phyloP scores from a whole-genome alignment of 2,329 filamentous ascomycete genomes.

The Metarhizium anisopliae region DNA sequence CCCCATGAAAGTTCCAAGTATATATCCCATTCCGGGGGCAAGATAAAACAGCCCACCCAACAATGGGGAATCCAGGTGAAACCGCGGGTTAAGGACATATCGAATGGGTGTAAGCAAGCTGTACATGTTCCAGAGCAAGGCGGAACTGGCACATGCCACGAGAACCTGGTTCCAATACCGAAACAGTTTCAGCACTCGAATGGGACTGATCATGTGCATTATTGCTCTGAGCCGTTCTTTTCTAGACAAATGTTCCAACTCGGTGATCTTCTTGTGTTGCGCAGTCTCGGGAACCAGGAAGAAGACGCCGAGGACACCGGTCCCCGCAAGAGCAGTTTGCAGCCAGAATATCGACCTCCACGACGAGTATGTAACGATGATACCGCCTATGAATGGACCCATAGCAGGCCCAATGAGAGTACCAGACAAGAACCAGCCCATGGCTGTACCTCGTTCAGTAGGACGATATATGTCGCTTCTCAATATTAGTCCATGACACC shows the following conservation, averaged over 20 bases:
- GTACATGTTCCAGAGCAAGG: conserved; percentile 67
- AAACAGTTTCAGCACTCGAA: conserved; percentile 54
- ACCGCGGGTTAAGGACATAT: conserved; percentile 66
- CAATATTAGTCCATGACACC: background rate
- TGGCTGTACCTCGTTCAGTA: conserved; percentile 60
- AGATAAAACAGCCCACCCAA: conserved; percentile 66
- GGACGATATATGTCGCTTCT: conserved; percentile 51
- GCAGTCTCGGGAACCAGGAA: conserved; percentile 68
- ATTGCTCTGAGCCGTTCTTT: conserved; percentile 43
- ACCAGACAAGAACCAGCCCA: conserved; percentile 64
- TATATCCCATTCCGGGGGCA: conserved; percentile 61
- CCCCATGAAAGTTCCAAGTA: conserved; percentile 62
- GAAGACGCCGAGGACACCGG: conserved; percentile 49
- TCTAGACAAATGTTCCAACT: conserved; percentile 46
- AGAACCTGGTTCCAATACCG: conserved; percentile 61
- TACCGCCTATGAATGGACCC: conserved; percentile 62
- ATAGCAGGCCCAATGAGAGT: conserved; percentile 64
- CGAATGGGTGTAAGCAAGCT: conserved; percentile 55
- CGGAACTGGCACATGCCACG: conserved; percentile 46
- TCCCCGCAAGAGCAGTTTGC: conserved; percentile 57
- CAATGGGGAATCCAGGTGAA: conserved; percentile 56
- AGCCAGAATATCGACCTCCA: conserved; percentile 76
- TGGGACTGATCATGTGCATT: conserved; percentile 56
- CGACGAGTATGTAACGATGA: conserved; percentile 64
- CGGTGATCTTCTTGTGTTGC: conserved; percentile 51